Evolutionary conservation across 768 basidiomycete genomes (phyloP).

Genomic region (Tylopilus balloui): DNA sequence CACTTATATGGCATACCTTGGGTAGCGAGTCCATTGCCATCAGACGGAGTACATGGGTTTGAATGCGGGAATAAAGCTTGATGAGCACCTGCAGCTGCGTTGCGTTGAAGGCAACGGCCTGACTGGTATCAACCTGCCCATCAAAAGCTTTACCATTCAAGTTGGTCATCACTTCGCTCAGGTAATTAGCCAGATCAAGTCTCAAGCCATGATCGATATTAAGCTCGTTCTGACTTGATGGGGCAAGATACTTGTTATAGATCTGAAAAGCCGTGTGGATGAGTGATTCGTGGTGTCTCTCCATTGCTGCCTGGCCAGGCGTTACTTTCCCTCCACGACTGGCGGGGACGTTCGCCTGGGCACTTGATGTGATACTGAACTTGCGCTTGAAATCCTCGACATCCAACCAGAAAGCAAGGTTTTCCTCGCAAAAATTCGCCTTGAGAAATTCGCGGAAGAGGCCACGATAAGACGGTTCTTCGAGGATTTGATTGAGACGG

Average conservation of each 20-base stretch:
- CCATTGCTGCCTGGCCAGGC: conserved; percentile 86
- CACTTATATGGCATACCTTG: conserved; percentile 50
- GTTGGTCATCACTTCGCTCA: conserved; percentile 82
- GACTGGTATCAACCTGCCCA: conserved; percentile 76
- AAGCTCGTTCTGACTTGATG: conserved; percentile 90
- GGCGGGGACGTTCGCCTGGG: conserved; percentile 53
- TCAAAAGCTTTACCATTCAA: conserved; percentile 73
- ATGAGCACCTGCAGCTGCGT: conserved; percentile 95
- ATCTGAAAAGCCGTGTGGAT: conserved; percentile 93
- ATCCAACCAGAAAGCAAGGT: conserved; percentile 95
- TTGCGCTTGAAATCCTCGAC: conserved; percentile 96
- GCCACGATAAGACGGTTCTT: conserved; percentile 82
- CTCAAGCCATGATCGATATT: conserved; percentile 98
- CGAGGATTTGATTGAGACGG: conserved; percentile 85
- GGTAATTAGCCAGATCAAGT: conserved; percentile 89
- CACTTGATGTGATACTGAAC: conserved; percentile 93
- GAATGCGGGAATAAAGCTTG: conserved; percentile 90
- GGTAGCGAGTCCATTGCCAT: conserved; percentile 99
- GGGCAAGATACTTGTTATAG: conserved; percentile 93
- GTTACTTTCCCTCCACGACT: conserved; percentile 45
- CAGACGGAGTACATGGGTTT: conserved; percentile 92
- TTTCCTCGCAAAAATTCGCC: conserved; percentile 97
- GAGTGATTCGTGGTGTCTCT: conserved; percentile 91
- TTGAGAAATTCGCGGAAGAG: conserved; percentile 94
- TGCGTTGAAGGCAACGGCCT: conserved; percentile 82